phyloP scores from a whole-genome alignment of 1,284 basidiomycete genomes.

The Rhodotorula sp. region DNA sequence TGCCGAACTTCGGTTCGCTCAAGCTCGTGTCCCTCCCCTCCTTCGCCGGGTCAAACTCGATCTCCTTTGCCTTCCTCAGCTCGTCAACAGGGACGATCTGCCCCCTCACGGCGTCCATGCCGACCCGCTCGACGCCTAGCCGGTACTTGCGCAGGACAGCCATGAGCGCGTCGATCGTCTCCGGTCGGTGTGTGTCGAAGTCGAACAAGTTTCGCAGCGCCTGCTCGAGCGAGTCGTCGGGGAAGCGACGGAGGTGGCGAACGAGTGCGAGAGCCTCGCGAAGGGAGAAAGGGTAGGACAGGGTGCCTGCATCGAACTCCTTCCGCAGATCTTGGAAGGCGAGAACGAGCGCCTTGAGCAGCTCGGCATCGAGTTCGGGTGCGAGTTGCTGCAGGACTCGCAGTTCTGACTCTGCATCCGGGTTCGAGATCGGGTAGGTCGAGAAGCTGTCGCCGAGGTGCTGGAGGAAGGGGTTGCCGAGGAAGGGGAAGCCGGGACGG shows the following conservation, averaged over 20 bases:
- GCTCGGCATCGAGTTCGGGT: slow-evolving; percentile 39
- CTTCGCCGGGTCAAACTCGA: slow-evolving; percentile 35
- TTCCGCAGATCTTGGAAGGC: slow-evolving; percentile 50
- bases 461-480: slow-evolving; percentile 47
- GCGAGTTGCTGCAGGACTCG: slow-evolving; percentile 47
- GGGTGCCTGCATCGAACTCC: slow-evolving; percentile 43
- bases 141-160: slow-evolving; percentile 45
- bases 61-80: slow-evolving; percentile 17
- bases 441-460: slow-evolving; percentile 50
- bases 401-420: slow-evolving; percentile 48
- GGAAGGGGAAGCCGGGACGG: slow-evolving; percentile 42
- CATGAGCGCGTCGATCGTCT: slow-evolving; percentile 48
- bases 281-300: slow-evolving; percentile 48
- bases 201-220: slow-evolving; percentile 50
- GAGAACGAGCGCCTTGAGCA: slow-evolving; percentile 46
- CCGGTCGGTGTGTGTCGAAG: slow-evolving; percentile 50
- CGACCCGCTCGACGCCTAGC: slow-evolving; percentile 23
- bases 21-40: slow-evolving; percentile 20
- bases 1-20: slow-evolving; percentile 45
- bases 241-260: slow-evolving; percentile 49
- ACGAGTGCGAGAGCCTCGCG: slow-evolving; percentile 50
- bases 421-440: slow-evolving; percentile 48
- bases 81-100: slow-evolving; percentile 4
- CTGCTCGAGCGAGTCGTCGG: slow-evolving; percentile 46
- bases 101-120: slow-evolving; percentile 33